A percentile compares a stretch with the other conserved stretches of the same genome.
phyloP scores from a whole-genome alignment of 176 grass and related monocot species.

The Oryza nivara region DNA sequence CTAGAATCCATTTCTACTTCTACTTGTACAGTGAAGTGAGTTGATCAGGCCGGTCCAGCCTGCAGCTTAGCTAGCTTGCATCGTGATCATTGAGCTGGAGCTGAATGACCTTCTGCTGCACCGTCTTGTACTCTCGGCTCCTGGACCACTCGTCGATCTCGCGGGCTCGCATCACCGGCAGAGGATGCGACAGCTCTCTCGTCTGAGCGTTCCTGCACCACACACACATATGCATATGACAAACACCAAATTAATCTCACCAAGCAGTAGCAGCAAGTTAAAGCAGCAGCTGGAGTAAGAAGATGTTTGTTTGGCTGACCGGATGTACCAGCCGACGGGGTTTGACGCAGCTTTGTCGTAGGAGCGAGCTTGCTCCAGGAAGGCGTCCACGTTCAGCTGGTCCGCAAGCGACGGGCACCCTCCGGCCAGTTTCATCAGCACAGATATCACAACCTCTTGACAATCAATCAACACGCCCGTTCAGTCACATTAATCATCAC shows the following conservation, averaged over 20 bases:
- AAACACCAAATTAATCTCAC: too few relatives aligned
- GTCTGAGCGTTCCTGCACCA: conserved; percentile 78
- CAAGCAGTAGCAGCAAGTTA: too few relatives aligned
- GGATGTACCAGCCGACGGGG: conserved; percentile 89
- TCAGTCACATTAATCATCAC: background rate
- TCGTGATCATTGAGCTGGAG: conserved; percentile 6
- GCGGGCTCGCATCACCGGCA: conserved; percentile 81
- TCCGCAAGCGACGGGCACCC: conserved; percentile 85
- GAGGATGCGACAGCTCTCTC: conserved; percentile 80
- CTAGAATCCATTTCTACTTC: background rate
- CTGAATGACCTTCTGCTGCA: conserved; percentile 48
- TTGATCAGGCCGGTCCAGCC: background rate
- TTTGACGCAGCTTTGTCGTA: conserved; percentile 87
- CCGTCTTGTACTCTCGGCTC: conserved; percentile 61
- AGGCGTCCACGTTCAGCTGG: conserved; percentile 90
- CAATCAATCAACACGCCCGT: conserved; percentile 34
- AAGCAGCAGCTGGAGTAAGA: background rate
- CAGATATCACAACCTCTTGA: conserved; percentile 98
- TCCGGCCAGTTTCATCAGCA: conserved; percentile 96
- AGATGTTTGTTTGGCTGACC: conserved; percentile 37
- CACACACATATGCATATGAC: background rate
- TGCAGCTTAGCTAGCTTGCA: background rate
- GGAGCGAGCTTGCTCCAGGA: conserved; percentile 97
- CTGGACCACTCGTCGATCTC: conserved; percentile 94
- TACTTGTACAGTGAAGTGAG: background rate